Base-by-base conservation (phyloP, 2,329 filamentous ascomycete genomes). In the Hortaea werneckii region DNA sequence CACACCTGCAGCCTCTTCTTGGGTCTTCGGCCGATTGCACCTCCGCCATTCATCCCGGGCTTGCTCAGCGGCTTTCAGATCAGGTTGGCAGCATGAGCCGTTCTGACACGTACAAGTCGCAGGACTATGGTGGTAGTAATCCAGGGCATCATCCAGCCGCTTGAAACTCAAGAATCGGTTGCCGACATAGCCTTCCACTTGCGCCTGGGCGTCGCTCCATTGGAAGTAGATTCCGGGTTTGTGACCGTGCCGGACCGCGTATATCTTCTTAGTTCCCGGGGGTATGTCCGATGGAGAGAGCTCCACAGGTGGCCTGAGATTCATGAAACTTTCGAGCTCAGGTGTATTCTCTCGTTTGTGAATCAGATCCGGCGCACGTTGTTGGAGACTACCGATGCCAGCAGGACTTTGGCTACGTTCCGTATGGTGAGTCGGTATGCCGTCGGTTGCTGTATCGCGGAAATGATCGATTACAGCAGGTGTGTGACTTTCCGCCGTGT, bases 161-260 rank as follows among this genome's bases (percentile, higher is more conserved):
- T 43, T 43, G 30, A 35, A 37, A 6, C 30, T 29, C 30, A 28
- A 37, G 20, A 11, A 28, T 9, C 32, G 13, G 9, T 29, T 32
- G 9, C 28, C 28, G 5, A 20, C 9, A 13, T 27, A 27, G 13
- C 30, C 41, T 11, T 35, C 9, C 2, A 35, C 34, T 28, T 43
- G 41, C 35, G 11, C 42, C 29, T 44, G 20, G 20, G 20, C 20
- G 20, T 10, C 3, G 42, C 42, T 7, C 37, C 34, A 29, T 27
- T 32, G 6, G 12, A 40, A 40, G 28, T 44, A 40, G 20, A 44
- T 34, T 12, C 30, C n/a, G 7, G 34, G 42, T n/a, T 11, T 20
- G n/a, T 40, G 34, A n/a, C 42, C 42, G 6, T 10, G 27, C 4
- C 42, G 42, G n/a, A 44, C 42, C 7, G 20, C 34, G 20, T 44